These are phyloP conservation scores for Mucor lusitanicus DNA, from an alignment of 371 early-diverging fungal genomes.

Conservation along the genomic window DNA sequence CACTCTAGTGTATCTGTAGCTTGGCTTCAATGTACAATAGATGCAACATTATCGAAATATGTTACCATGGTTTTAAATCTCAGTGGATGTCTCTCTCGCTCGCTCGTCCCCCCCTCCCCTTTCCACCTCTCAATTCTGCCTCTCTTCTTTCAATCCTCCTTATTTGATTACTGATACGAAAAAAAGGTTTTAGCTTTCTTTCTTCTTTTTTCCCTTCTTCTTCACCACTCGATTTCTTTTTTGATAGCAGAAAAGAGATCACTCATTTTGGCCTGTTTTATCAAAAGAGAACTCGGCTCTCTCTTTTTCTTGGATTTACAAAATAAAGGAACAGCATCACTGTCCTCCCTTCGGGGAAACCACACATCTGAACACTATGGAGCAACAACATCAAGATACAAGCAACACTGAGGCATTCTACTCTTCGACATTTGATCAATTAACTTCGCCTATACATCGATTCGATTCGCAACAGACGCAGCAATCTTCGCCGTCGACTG, in stretches of 20 bases:
- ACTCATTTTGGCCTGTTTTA: no score
- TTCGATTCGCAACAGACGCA: conserved; percentile 8
- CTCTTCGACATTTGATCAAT: conserved; percentile 3
- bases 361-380: not conserved
- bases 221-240: not conserved
- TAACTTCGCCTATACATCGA: not conserved
- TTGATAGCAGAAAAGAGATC: no score
- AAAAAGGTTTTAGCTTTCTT: not conserved
- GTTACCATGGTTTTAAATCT: not conserved
- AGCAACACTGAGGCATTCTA: not conserved
- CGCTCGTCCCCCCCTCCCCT: not conserved
- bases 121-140: not conserved
- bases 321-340: conserved; percentile 2
- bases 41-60: not conserved
- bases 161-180: not conserved
- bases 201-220: not conserved
- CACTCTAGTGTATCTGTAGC: not conserved
- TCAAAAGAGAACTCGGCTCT: not conserved
- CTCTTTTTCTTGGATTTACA: not conserved
- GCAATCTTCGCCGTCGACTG: not conserved
- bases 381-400: conserved; percentile 6
- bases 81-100: not conserved
- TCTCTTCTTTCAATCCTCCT: not conserved
- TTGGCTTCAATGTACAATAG: not conserved
- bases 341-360: conserved; percentile 6